Evolutionary conservation across 176 grass and related monocot genomes (phyloP).

Genomic region (Oryza meyeriana): DNA sequence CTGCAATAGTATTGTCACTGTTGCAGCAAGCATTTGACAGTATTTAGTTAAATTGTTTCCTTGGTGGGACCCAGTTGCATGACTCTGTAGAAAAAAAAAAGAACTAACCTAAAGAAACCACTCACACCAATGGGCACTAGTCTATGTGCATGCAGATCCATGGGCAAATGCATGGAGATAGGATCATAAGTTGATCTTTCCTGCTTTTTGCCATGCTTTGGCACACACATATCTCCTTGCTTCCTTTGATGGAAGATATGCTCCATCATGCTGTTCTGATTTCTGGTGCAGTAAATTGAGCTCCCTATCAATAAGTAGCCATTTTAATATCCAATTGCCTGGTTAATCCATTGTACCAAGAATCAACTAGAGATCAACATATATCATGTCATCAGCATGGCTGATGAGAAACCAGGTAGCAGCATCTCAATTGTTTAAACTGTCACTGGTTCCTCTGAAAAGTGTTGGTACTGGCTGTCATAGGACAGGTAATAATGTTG

Average conservation of each 20-base stretch:
- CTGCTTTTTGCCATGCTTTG: slow-evolving; percentile 30
- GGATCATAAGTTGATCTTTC: slow-evolving; percentile 26
- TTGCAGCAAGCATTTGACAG: neutral
- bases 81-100: neutral
- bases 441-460: neutral
- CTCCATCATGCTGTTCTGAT: slow-evolving; percentile 13
- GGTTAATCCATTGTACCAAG: neutral
- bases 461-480: neutral
- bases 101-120: neutral
- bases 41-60: neutral
- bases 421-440: neutral
- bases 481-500: neutral
- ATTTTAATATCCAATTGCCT: neutral
- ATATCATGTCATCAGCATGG: slow-evolving; percentile 7
- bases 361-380: neutral
- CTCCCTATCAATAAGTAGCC: neutral
- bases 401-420: neutral
- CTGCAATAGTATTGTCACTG: neutral
- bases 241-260: slow-evolving; percentile 29
- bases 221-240: slow-evolving; percentile 14
- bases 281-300: neutral
- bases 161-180: slow-evolving; percentile 18
- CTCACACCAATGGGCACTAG: neutral
- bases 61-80: neutral
- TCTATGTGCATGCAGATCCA: neutral